Percentiles rank a stretch among this genome's conserved stretches.
Evolutionary conservation across 2,329 filamentous ascomycete species (phyloP).

Genomic region (Penicillium capsulatum): DNA sequence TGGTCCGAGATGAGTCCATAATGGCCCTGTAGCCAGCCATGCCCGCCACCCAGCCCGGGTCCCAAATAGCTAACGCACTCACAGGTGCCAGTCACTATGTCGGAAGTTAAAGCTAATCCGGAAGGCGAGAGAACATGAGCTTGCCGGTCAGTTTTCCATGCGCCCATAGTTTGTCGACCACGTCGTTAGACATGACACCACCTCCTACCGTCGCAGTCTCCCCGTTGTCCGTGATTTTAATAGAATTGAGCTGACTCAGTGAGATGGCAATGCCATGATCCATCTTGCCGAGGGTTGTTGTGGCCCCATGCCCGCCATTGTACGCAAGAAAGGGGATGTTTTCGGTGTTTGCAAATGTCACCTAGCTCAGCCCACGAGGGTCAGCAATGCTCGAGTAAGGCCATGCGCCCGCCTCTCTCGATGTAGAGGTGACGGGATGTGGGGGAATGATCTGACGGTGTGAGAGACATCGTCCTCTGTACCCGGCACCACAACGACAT

Average conservation of each 20-base stretch:
- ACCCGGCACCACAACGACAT: slow-evolving; percentile 47
- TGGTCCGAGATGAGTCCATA: slow-evolving; percentile 54
- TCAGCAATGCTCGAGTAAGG: no score
- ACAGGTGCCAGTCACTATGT: slow-evolving; percentile 46
- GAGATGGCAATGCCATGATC: slow-evolving; percentile 51
- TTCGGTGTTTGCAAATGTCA: slow-evolving; percentile 48
- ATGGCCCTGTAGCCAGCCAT: slow-evolving; percentile 53
- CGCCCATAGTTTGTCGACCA: slow-evolving; percentile 50
- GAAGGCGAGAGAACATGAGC: background rate
- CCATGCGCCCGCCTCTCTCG: no score
- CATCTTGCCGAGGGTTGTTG: slow-evolving; percentile 49
- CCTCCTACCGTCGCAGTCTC: slow-evolving; percentile 49
- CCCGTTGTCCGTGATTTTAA: slow-evolving; percentile 39
- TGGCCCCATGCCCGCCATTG: slow-evolving; percentile 52
- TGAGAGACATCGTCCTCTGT: slow-evolving; percentile 49
- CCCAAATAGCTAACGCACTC: slow-evolving; percentile 50
- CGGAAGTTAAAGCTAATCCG: background rate
- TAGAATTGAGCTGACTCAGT: slow-evolving; percentile 43
- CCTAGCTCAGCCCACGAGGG: no score
- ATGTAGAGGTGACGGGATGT: no score
- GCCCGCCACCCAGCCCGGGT: slow-evolving; percentile 55
- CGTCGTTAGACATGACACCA: slow-evolving; percentile 45
- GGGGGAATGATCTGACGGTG: no score
- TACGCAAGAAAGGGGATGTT: slow-evolving; percentile 51
- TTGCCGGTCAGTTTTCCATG: slow-evolving; percentile 47